Evolutionary conservation across 805 yeast species (phyloP).

Genomic region (Nakazawaea pomicola): DNA sequence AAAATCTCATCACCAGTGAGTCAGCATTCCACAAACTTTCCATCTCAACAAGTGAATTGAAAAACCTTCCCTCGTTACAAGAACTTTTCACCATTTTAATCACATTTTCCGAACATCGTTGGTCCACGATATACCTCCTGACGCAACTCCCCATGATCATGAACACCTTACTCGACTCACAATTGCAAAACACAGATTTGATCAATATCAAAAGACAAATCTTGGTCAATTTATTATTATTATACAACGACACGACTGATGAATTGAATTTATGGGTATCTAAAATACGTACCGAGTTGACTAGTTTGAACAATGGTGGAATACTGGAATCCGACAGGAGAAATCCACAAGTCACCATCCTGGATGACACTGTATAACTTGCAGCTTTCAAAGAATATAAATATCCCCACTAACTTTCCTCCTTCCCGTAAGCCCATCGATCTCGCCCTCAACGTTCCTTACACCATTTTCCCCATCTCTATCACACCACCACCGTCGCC

Average conservation of each 20-base stretch:
- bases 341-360: conserved; percentile 4
- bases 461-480: too few species aligned
- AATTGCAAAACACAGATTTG: conserved; percentile 1
- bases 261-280: not conserved
- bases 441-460: too few species aligned
- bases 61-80: conserved; percentile 3
- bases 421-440: too few species aligned
- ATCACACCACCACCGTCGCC: too few species aligned
- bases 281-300: conserved; percentile 3
- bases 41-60: not conserved
- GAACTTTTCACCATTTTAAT: not conserved
- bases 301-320: not conserved
- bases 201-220: conserved; percentile 2
- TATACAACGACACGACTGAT: not conserved
- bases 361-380: not conserved
- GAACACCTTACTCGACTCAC: conserved; percentile 6
- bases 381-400: too few species aligned
- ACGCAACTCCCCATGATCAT: conserved; percentile 1
- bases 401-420: too few species aligned
- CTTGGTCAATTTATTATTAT: conserved; percentile 1
- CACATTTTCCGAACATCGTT: not conserved
- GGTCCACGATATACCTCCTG: conserved; percentile 2
- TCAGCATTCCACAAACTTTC: not conserved
- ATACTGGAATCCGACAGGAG: too few species aligned
- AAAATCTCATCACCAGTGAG: conserved; percentile 1